Conservation (phyloP, 805 yeast genomes). For the Wickerhamomyces pijperi region DNA sequence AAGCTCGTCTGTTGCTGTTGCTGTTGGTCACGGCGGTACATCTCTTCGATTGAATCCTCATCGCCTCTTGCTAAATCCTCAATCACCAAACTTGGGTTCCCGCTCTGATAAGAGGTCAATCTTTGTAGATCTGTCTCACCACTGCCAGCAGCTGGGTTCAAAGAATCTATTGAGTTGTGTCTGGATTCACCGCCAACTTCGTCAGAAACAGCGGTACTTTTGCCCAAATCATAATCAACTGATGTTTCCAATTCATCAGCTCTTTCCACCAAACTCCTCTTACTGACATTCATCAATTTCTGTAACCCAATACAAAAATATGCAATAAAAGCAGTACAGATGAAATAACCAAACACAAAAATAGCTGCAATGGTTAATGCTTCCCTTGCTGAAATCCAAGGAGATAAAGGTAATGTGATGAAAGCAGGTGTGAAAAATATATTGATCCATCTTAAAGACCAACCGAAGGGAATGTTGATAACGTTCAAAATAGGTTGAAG, state of each 20-base stretch:
- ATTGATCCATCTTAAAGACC: conserved; percentile 67
- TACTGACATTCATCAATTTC: conserved; percentile 10
- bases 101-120: conserved; percentile 4
- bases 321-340: conserved; percentile 38
- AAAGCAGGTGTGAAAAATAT: conserved; percentile 72
- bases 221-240: conserved; percentile 4
- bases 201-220: no score
- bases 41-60: conserved; percentile 13
- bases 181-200: conserved; percentile 1
- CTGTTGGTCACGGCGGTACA: conserved; percentile 7
- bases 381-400: conserved; percentile 54
- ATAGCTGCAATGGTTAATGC: conserved; percentile 68
- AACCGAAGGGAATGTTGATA: conserved; percentile 55
- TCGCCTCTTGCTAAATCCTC: conserved; percentile 17
- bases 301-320: conserved; percentile 36
- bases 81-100: conserved; percentile 9
- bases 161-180: conserved; percentile 3
- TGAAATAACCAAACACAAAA: conserved; percentile 52
- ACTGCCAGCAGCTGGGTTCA: background rate
- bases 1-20: background rate
- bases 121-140: conserved; percentile 1
- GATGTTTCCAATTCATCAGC: conserved; percentile 17
- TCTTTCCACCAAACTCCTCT: conserved; percentile 8
- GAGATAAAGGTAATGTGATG: conserved; percentile 56
- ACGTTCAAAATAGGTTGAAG: conserved; percentile 17